Conservation (phyloP, 2,329 filamentous ascomycete species). For the Ceratocystis destructans region DNA sequence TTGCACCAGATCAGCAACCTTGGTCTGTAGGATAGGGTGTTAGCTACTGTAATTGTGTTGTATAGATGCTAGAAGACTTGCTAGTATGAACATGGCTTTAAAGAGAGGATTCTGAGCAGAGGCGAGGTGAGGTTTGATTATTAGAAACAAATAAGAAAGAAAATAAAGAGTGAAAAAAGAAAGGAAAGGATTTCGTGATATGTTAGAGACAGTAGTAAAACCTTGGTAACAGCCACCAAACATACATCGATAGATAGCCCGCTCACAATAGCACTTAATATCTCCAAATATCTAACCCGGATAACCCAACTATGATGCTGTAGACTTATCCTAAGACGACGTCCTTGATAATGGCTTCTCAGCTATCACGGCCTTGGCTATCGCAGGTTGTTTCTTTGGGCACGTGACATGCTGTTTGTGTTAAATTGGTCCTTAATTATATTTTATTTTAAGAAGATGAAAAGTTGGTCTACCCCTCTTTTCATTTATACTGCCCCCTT, state of each 20-base stretch:
- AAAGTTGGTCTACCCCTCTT: no score
- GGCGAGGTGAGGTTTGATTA: neutral
- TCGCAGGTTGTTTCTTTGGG: neutral
- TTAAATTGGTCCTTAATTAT: no score
- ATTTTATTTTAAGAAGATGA: no score
- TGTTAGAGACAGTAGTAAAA: neutral
- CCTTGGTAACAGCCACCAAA: no score
- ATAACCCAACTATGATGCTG: no score
- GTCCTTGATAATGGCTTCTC: no score
- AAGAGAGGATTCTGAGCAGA: neutral
- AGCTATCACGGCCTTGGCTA: neutral
- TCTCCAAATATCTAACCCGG: no score
- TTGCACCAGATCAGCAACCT: slow-evolving; percentile 86
- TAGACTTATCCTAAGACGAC: no score
- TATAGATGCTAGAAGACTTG: slow-evolving; percentile 23
- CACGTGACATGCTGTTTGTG: neutral
- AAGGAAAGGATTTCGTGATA: neutral
- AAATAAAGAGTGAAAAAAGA: neutral
- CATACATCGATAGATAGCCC: no score
- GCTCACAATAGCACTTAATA: no score
- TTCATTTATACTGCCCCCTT: no score
- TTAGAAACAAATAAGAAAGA: slow-evolving; percentile 1
- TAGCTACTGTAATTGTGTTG: slow-evolving; percentile 2
- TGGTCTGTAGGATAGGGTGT: slow-evolving; percentile 46
- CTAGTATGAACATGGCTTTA: slow-evolving; percentile 36